Evolutionary conservation across 768 basidiomycete species (phyloP), one percentile per base, ranked within the genome.

Genomic region (Suillus hirtellus): DNA sequence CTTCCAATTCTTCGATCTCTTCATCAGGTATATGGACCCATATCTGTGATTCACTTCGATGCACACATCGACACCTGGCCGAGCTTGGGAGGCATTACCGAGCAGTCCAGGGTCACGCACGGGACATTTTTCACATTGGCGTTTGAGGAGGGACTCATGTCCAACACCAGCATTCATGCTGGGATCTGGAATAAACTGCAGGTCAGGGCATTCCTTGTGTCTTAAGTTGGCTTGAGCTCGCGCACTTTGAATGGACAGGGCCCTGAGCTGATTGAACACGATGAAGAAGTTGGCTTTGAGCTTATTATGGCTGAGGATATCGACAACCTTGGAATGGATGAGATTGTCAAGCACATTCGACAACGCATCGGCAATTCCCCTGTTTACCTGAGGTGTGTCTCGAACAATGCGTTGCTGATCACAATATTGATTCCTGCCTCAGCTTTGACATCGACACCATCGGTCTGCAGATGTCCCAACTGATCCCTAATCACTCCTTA

Each of bases 101-200:
- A 78, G 35, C 86, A 85, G 73, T 86, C 84, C 62, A 85, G 79
- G 63, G 79, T 91, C 43, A 92, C 85, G 0, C 92, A 94, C 69
- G 92, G 91, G 50, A 89, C 87, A 0, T 93, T 92, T 79, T 93
- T 93, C 78, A 85, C 85, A 75, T 77, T 90, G 46, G 92, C 92
- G 0, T 80, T 81, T 47, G 82, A 89, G 66, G 89, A 92, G 71
- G 89, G 89, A 0, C 78, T 91, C 42, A 84, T 93, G 82, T 74
- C 81, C 37, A 85, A 86, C 64, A 81, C 83, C 50, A 81, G 88
- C 63, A 84, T 93, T 34, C 92, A 94, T 70, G 92, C 87, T 3
- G 92, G 92, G 6, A 90, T 93, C 60, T 79, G 92, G 44, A 89
- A 88, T 72, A 89, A 89, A 69, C 76, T 93, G 53, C 76, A 67